Evolutionary conservation across 2,329 filamentous ascomycete genomes (phyloP), one percentile per base, ranked within the genome.

Genomic region (Hirsutella thompsonii): DNA sequence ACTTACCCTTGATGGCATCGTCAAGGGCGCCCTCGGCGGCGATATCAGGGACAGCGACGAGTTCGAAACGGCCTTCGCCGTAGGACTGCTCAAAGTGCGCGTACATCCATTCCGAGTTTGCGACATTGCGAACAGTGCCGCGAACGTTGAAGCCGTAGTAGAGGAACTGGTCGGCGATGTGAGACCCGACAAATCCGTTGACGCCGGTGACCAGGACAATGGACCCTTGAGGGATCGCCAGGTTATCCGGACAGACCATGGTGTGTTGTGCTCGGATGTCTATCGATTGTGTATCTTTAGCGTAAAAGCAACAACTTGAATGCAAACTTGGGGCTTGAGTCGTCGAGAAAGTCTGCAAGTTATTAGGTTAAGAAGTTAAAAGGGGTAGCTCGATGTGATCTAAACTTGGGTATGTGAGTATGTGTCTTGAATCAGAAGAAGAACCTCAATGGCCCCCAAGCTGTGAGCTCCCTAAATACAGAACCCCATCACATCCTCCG

Each of bases 161-260:
- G 16, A 71, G 55, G 10, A 71, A 52, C 13, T 61, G 50, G n/a
- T 63, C 49, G 26, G 55, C 52, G 3, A 67, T 52, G 35, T 71
- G 63, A 6, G 59, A 59, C 20, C 54, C 67, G 20, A 72, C 55
- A 46, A 62, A 68, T 28, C 68, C 67, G 37, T 61, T 70, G 2
- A 56, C 61, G 6, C 68, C 67, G 0, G 67, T 70, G 13, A 72
- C 59, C 3, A 72, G 59, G 21, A 70, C 52, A 34, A 45, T 47
- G 2, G 56, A 57, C 5, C 8, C 32, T 18, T 14, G 2, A 3
- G 32, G 32, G 32, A 33, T 33, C 2, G 32, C 32, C 14, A 18
- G 4, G 13, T 33, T 33, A 8, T 16, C 32, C 6, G 32, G n/a
- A 9, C 16, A 16, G 9, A 16, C 32, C 32, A 34, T 34, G 32